Evolutionary conservation across 805 yeast species (phyloP).

Genomic region (Schwanniomyces sp.): DNA sequence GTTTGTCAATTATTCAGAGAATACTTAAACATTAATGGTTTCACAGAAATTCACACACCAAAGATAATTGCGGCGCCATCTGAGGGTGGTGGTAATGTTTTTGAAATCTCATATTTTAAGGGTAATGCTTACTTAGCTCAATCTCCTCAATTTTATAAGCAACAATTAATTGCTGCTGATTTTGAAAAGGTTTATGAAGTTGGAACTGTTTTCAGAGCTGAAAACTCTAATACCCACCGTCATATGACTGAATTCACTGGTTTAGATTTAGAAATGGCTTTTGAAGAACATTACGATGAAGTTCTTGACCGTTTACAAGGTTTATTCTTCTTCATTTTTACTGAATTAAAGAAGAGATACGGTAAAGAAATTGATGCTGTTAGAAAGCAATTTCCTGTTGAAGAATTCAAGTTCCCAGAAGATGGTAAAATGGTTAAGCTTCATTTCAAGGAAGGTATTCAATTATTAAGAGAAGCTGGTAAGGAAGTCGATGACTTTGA

Average conservation of each 20-base stretch:
- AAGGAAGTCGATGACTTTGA: conserved; percentile 83
- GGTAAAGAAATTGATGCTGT: conserved; percentile 84
- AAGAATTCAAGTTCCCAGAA: conserved; percentile 91
- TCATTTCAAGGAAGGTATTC: conserved; percentile 88
- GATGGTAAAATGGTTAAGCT: conserved; percentile 92
- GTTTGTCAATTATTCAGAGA: conserved; percentile 88
- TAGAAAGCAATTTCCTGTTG: conserved; percentile 94
- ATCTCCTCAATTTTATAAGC: conserved; percentile 97
- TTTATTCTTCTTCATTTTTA: conserved; percentile 84
- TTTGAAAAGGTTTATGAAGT: conserved; percentile 95
- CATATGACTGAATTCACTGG: conserved; percentile 99
- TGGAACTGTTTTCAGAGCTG: conserved; percentile 99
- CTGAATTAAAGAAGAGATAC: conserved; percentile 77
- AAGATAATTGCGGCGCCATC: conserved; percentile 93
- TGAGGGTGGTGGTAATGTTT: conserved; percentile 98
- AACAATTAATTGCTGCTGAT: conserved; percentile 97
- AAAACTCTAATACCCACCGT: conserved; percentile 98
- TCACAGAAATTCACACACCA: conserved; percentile 95
- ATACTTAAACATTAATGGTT: conserved; percentile 64
- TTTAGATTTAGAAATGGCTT: conserved; percentile 95
- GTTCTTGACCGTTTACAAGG: conserved; percentile 63
- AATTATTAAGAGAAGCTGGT: conserved; percentile 83
- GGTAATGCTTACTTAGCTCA: conserved; percentile 93
- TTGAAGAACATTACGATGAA: conserved; percentile 98
- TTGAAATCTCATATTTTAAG: conserved; percentile 91